A percentile compares a stretch with the other conserved stretches of the same genome.
These are phyloP conservation scores for Knufia petricola DNA, from an alignment of 2,329 filamentous ascomycete genomes.

Conservation along the genomic window DNA sequence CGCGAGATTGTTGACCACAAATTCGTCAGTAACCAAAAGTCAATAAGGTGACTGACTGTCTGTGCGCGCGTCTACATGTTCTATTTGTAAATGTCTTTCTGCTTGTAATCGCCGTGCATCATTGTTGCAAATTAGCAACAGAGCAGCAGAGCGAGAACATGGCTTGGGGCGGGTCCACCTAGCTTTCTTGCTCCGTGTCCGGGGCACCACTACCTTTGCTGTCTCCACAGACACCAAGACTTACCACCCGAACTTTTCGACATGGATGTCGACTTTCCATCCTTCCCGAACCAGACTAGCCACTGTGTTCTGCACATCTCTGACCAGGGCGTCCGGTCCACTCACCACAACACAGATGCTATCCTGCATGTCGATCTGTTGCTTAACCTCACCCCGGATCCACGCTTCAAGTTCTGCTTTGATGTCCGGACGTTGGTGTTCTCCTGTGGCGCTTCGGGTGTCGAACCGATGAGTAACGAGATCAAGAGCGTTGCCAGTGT, in stretches of 20 bases:
- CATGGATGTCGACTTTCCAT: conserved; percentile 41
- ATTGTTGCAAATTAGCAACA: not conserved
- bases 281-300: conserved; percentile 42
- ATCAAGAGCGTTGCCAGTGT: conserved; percentile 11
- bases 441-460: conserved; percentile 13
- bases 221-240: not conserved
- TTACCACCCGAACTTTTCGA: conserved; percentile 63
- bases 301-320: conserved; percentile 50
- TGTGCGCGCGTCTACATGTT: conserved; percentile 2
- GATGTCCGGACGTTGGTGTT: conserved; percentile 18
- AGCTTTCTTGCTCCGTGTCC: too few species aligned
- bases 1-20: not conserved
- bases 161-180: not conserved
- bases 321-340: conserved; percentile 53
- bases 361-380: conserved; percentile 21
- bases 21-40: not conserved
- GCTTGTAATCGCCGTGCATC: not conserved
- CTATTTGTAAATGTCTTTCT: not conserved
- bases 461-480: conserved; percentile 19
- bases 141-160: not conserved
- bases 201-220: conserved; percentile 1
- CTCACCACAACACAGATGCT: conserved; percentile 48
- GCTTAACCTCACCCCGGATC: conserved; percentile 19
- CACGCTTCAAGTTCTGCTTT: conserved; percentile 19
- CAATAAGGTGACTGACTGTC: not conserved